Base-by-base conservation (phyloP, 2,329 filamentous ascomycete genomes). In the Colletotrichum lindemuthianum region DNA sequence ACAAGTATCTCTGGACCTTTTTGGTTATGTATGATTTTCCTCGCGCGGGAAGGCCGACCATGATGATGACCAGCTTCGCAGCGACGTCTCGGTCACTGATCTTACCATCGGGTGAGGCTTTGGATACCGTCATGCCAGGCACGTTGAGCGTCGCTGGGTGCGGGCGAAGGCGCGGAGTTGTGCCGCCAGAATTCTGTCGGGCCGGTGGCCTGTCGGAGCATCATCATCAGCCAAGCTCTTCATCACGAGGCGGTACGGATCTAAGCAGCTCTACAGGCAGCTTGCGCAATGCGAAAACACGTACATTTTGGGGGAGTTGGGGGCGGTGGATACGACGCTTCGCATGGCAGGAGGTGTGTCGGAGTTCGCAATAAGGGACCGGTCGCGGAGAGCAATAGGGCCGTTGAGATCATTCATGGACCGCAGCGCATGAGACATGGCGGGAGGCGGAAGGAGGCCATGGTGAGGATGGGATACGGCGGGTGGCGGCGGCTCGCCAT, bases 1-100 rank as follows among this genome's bases (percentile, higher is more conserved):
- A 95, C 54, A 99, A 82, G 75, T 98, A 99, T 67, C 96, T 88
- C 64, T 96, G 92, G 68, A 99, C 87, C 81, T 99, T 99, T 83
- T 98, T 98, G 67, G 96, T 98, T 72, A 99, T 97, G 79, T 99
- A 99, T 59, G 94, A 97, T 81, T 99, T 99, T 75, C 96, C 96
- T 72, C 96, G 86, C 9, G 96, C 96, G 3, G 96, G 96, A 71
- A 99, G 81, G 68, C 96, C 96, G 66, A 99, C 96, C 96, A 99
- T 99, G 76, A 99, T 89, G 72, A 99, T 97, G 74, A 98, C 93
- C 67, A 99, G 84, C 83, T 99, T 99, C 44, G 96, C 92, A 53
- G 94, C 96, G 53, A 99, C 92, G 84, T 99, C 96, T 73, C 95
- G 87, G 74, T 95, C 90, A 59, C 96, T 91, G 71, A 99, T 99